These are phyloP conservation scores for Combretum micranthum DNA, from an alignment of 345 rosid genomes.

Conservation along the genomic window DNA sequence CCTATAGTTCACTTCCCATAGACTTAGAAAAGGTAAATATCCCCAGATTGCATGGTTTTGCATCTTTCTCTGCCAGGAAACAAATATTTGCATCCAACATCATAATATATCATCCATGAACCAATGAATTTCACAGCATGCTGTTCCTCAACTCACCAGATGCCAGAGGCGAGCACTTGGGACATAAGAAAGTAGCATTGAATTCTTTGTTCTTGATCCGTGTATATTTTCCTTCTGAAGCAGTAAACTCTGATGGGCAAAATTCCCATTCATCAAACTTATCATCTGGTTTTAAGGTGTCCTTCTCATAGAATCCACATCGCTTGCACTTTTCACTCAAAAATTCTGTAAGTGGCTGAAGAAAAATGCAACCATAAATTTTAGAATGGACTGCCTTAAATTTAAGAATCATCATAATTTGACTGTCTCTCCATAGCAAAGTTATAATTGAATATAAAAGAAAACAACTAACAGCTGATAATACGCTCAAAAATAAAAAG, in stretches of 20 bases:
- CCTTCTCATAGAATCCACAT: conserved; percentile 85
- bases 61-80: too few species aligned
- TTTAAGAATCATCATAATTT: not conserved
- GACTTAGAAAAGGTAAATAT: too few species aligned
- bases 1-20: too few species aligned
- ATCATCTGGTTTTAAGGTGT: conserved; percentile 46
- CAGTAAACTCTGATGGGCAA: conserved; percentile 69
- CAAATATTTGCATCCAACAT: too few species aligned
- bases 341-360: conserved; percentile 66
- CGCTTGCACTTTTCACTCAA: conserved; percentile 73
- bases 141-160: conserved; percentile 29
- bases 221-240: conserved; percentile 43
- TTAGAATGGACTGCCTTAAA: not conserved
- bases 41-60: too few species aligned
- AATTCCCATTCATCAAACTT: conserved; percentile 84
- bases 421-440: not conserved
- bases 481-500: too few species aligned
- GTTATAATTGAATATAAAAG: not conserved
- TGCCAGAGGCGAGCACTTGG: conserved; percentile 33
- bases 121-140: not conserved
- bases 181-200: conserved; percentile 60
- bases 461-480: not conserved
- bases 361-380: conserved; percentile 9
- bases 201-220: conserved; percentile 45
- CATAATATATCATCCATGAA: too few species aligned